phyloP scores from a whole-genome alignment of 2,329 filamentous ascomycete species.

The Arthrobotrys conoides region DNA sequence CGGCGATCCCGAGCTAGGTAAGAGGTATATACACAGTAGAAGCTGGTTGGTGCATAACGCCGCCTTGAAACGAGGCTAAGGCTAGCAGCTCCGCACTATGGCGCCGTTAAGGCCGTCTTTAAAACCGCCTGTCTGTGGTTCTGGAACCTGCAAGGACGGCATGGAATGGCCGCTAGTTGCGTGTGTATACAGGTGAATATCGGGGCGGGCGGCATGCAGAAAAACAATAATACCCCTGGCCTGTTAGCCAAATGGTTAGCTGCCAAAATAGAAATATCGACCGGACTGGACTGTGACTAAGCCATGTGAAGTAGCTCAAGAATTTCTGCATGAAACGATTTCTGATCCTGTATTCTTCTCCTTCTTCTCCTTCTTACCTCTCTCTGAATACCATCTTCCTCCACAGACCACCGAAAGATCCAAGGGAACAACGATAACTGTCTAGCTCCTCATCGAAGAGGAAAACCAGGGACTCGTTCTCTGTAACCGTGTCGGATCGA shows the following conservation, averaged over 20 bases:
- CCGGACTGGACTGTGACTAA: constrained; percentile 52
- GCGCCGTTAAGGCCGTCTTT: constrained; percentile 46
- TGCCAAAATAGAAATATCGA: constrained; percentile 23
- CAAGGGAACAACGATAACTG: constrained; percentile 47
- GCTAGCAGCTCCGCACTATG: constrained; percentile 33
- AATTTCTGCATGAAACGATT: constrained; percentile 33
- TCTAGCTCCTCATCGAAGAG: constrained; percentile 28
- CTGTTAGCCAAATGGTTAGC: neutral
- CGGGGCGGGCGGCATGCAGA: constrained; percentile 36
- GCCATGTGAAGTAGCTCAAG: constrained; percentile 55
- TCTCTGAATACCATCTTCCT: constrained; percentile 15
- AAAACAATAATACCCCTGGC: constrained; percentile 35
- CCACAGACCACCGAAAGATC: constrained; percentile 42
- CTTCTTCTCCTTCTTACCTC: constrained; percentile 21
- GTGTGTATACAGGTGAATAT: neutral
- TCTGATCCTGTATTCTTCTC: constrained; percentile 25
- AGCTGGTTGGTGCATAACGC: neutral
- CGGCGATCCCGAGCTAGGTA: neutral
- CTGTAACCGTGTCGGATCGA: constrained; percentile 40
- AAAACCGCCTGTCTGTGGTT: constrained; percentile 36
- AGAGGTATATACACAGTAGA: neutral
- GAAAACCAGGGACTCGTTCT: constrained; percentile 51
- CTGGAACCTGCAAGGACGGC: constrained; percentile 51
- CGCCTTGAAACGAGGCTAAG: constrained; percentile 11
- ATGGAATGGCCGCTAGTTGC: constrained; percentile 36